Evolutionary conservation across 2,329 filamentous ascomycete genomes (phyloP).

Genomic region (Neocatenulostroma microsporum): DNA sequence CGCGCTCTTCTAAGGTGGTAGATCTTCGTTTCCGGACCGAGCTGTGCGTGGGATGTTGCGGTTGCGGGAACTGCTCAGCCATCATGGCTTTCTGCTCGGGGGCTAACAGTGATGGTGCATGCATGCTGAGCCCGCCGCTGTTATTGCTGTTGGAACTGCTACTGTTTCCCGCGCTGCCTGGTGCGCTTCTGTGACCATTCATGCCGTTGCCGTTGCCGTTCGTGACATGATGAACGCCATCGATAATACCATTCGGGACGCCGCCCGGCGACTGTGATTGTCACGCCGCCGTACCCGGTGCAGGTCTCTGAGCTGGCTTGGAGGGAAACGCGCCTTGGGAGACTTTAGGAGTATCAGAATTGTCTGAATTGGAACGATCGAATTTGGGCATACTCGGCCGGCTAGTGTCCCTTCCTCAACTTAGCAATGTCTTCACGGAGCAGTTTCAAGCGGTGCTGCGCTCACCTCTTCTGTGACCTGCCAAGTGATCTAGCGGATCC

Average conservation of each 20-base stretch:
- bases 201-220: background rate
- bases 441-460: constrained; percentile 3
- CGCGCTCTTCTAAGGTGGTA: too few relatives aligned
- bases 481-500: constrained; percentile 14
- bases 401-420: too few relatives aligned
- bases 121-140: constrained; percentile 1
- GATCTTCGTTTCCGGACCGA: too few relatives aligned
- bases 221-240: background rate
- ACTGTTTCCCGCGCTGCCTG: constrained; percentile 6
- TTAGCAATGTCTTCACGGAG: background rate
- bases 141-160: constrained; percentile 7
- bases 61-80: too few relatives aligned
- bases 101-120: background rate
- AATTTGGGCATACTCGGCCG: background rate
- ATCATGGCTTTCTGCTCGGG: constrained; percentile 6
- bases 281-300: constrained; percentile 13
- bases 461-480: constrained; percentile 20
- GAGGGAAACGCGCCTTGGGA: constrained; percentile 1
- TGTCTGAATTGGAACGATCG: background rate
- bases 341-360: background rate
- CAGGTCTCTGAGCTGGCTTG: constrained; percentile 7
- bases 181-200: constrained; percentile 3
- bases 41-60: too few relatives aligned
- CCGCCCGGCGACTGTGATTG: constrained; percentile 24
- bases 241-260: constrained; percentile 12